Percentiles rank a stretch among this genome's conserved stretches.
Evolutionary conservation across 352 stramenopile species (phyloP).

Genomic region (Pythium vanterpoolii): DNA sequence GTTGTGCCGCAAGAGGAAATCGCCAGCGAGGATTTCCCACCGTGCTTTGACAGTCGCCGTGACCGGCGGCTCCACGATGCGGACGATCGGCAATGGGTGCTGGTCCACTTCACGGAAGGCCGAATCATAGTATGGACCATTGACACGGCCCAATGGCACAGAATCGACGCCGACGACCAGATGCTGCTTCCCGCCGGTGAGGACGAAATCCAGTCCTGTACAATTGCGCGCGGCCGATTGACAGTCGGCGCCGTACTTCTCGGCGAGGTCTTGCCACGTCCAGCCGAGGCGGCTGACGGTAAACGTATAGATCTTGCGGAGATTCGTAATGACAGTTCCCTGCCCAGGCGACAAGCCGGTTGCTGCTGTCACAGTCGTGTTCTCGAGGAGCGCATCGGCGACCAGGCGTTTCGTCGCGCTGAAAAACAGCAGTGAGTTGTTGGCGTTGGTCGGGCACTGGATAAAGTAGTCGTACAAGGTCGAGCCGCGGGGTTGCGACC

Average conservation of each 20-base stretch:
- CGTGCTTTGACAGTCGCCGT: neutral
- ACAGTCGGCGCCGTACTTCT: neutral
- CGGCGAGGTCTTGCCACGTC: neutral
- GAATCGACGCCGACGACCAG: neutral
- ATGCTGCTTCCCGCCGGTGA: neutral
- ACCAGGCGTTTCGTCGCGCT: neutral
- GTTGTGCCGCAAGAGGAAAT: constrained; percentile 4
- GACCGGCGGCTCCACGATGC: neutral
- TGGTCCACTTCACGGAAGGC: neutral
- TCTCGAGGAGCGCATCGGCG: neutral
- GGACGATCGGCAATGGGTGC: neutral
- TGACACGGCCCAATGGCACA: neutral
- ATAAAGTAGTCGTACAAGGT: neutral
- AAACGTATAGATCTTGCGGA: constrained; percentile 3
- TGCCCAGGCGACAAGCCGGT: neutral
- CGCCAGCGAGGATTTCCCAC: neutral
- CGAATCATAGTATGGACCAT: neutral
- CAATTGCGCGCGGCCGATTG: neutral
- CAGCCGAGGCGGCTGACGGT: neutral
- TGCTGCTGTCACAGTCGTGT: neutral
- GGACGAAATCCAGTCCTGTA: neutral
- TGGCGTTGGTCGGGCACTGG: neutral
- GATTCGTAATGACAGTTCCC: neutral
- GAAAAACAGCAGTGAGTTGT: neutral
- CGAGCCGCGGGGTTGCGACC: neutral